phyloP scores from a whole-genome alignment of 108 stramenopile species.

The Nitzschia inconspicua region DNA sequence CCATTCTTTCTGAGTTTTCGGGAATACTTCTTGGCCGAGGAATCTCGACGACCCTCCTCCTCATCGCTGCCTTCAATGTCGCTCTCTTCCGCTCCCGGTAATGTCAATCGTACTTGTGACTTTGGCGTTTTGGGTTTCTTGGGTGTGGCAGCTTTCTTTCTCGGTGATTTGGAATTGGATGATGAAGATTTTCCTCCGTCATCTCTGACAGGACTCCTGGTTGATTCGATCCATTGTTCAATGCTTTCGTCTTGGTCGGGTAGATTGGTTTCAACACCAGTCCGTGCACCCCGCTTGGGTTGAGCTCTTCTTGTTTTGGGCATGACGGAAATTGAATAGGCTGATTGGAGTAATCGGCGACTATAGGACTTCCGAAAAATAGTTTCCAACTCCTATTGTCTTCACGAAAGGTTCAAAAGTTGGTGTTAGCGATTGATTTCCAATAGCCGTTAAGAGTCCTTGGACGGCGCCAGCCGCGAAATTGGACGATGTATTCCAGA shows the following conservation, averaged over 20 bases:
- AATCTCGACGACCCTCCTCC: neutral
- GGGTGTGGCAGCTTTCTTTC: constrained; percentile 1
- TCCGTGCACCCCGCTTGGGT: neutral
- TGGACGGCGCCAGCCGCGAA: too few relatives aligned
- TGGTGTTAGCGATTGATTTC: too few relatives aligned
- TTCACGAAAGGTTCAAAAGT: too few relatives aligned
- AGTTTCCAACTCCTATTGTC: too few relatives aligned
- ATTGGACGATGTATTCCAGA: too few relatives aligned
- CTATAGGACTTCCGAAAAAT: too few relatives aligned
- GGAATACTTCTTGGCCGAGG: constrained; percentile 5
- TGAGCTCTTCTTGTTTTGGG: neutral
- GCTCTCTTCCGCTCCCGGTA: neutral
- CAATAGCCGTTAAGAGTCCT: too few relatives aligned
- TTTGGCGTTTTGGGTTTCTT: constrained; percentile 10
- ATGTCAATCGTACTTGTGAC: neutral
- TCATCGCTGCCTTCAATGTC: neutral
- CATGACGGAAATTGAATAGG: too few relatives aligned
- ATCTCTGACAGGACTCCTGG: neutral
- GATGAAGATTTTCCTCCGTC: neutral
- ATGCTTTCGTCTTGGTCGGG: neutral
- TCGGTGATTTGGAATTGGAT: neutral
- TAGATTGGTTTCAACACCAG: neutral
- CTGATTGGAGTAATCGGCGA: too few relatives aligned
- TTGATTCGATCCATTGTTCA: constrained; percentile 12
- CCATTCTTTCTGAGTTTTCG: constrained; percentile 5